Evolutionary conservation across 2,329 filamentous ascomycete species (phyloP), one percentile per base, ranked within the genome.

Genomic region (Colletotrichum sp.): DNA sequence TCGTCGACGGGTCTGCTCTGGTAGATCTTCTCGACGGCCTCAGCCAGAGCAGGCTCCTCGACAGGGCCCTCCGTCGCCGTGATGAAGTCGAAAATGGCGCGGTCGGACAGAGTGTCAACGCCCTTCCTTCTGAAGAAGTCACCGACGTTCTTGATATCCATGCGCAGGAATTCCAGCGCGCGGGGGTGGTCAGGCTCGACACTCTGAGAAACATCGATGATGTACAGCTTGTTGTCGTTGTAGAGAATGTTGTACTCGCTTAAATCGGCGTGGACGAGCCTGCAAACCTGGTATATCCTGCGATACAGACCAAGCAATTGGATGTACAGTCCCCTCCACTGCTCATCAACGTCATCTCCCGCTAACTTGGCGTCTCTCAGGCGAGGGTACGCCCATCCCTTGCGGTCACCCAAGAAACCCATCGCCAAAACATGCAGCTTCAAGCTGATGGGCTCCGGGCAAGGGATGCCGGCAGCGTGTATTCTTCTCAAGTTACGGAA

Each of bases 211-310:
- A 99, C 97, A 85, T 99, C 97, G 84, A 99, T 99, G 81, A 99
- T 94, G 88, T 95, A 98, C 1, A 98, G 91, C 80, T 92, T 92
- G 75, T 92, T 89, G 72, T 95, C 90, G 87, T 98, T 91, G 87
- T 98, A 99, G 24, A 99, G 90, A 69, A 99, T 92, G 82, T 99
- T 99, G 91, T 99, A 99, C 89, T 99, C 97, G 88, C 95, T 98
- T 83, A 99, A 84, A 91, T 99, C 97, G 66, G 96, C 97, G 83
- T 99, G 97, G 1, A 99, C 96, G 9, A 99, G 92, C 70, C 91
- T 92, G 86, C 97, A 99, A 55, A 94, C 92, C 83, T 98, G 96
- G 86, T 98, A 99, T 89, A 99, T 93, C 74, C 93, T 93, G 69
- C 96, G 93, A 95, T 99, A 98, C 81, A 98, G 93, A 24, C 93